Evolutionary conservation across 140 eudicot genomes (phyloP).

Genomic region (Bidens hawaiensis): DNA sequence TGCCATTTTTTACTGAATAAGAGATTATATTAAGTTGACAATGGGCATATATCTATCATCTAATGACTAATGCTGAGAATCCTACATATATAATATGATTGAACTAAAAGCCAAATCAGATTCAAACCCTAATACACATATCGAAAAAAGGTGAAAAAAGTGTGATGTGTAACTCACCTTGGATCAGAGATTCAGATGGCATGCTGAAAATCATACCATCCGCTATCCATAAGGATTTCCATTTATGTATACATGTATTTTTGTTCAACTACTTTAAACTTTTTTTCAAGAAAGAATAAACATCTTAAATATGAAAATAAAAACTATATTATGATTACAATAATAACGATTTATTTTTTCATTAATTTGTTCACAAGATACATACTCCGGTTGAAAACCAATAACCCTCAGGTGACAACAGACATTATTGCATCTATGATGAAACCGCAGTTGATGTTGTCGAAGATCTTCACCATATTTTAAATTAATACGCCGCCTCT

Average conservation of each 20-base stretch:
- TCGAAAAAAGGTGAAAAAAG: no score
- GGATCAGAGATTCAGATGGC: conserved; percentile 98
- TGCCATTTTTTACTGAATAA: no score
- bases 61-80: no score
- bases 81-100: no score
- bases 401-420: conserved; percentile 91
- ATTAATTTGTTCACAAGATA: neutral
- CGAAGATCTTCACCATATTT: conserved; percentile 99
- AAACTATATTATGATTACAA: neutral
- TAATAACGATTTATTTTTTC: neutral
- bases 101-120: no score
- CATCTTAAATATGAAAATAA: no score
- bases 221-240: conserved; percentile 99
- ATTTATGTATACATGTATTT: conserved; percentile 75
- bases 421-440: conserved; percentile 91
- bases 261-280: no score
- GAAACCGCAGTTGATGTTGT: conserved; percentile 99
- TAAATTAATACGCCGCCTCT: conserved; percentile 89
- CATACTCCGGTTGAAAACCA: conserved; percentile 99
- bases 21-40: no score
- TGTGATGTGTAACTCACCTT: conserved; percentile 39
- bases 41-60: no score
- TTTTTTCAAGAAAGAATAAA: no score
- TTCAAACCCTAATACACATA: no score
- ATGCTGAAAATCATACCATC: conserved; percentile 92